Conservation (phyloP, 441 rosid genomes). For the Erodium trifolium region DNA sequence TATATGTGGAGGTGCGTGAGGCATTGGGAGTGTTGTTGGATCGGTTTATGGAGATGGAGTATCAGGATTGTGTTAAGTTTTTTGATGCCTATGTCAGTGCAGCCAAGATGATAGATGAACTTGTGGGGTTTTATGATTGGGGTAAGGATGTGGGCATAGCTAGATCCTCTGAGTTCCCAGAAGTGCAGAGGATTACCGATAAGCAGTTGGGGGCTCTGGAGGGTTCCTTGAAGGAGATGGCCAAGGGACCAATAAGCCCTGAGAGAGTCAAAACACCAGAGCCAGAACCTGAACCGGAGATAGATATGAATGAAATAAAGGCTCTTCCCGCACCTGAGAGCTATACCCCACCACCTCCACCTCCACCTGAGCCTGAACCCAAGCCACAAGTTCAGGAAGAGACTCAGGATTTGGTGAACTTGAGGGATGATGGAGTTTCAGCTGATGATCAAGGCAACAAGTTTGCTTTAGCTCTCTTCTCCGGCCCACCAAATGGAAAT, state of each 20-base stretch:
- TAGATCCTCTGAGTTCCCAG: conserved; percentile 90
- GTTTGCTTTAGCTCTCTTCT: conserved; percentile 78
- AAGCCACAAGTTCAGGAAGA: conserved; percentile 44
- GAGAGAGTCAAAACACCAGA: conserved; percentile 56
- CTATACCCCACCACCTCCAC: conserved; percentile 54
- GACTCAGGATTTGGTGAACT: conserved; percentile 61
- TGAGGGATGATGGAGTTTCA: conserved; percentile 60
- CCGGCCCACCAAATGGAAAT: conserved; percentile 50
- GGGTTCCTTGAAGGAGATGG: conserved; percentile 87
- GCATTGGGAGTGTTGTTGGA: conserved; percentile 84
- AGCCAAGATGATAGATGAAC: conserved; percentile 87
- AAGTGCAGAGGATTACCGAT: conserved; percentile 83
- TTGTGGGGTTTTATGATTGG: conserved; percentile 67
- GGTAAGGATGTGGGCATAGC: conserved; percentile 86
- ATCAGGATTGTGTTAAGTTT: conserved; percentile 74
- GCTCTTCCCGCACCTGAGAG: conserved; percentile 79
- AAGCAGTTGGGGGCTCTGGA: conserved; percentile 86
- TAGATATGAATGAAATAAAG: conserved; percentile 72
- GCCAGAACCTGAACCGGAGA: conserved; percentile 50
- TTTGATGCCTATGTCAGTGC: conserved; percentile 75
- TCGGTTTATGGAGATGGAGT: conserved; percentile 89
- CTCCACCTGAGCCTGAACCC: conserved; percentile 39
- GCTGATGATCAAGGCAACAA: conserved; percentile 85
- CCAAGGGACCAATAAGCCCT: conserved; percentile 72
- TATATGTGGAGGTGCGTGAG: conserved; percentile 81